Percentiles rank a stretch among this genome's conserved stretches.
phyloP scores from a whole-genome alignment of 1,284 basidiomycete genomes.

The Cerrena zonata region DNA sequence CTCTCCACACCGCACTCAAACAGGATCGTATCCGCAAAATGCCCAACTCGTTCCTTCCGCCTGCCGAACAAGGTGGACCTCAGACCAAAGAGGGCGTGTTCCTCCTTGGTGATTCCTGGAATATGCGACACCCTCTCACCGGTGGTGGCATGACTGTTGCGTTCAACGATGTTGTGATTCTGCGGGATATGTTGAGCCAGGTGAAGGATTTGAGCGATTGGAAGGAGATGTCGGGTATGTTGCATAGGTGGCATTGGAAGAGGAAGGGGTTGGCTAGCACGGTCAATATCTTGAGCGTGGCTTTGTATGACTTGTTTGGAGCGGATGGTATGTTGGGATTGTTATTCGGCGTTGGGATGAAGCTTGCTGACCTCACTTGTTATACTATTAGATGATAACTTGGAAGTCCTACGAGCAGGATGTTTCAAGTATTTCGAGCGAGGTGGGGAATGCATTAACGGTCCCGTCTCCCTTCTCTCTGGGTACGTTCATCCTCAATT shows the following conservation, averaged over 20 bases:
- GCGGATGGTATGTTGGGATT: slow-evolving; percentile 79
- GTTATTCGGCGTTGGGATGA: slow-evolving; percentile 17
- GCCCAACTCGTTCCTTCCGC: slow-evolving; percentile 93
- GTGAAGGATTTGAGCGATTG: slow-evolving; percentile 55
- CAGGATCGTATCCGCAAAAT: slow-evolving; percentile 79
- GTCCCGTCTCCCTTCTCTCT: slow-evolving; percentile 82
- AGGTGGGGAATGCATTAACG: slow-evolving; percentile 84
- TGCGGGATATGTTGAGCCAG: slow-evolving; percentile 57
- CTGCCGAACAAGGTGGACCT: slow-evolving; percentile 69
- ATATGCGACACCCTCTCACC: slow-evolving; percentile 97
- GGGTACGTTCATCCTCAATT: slow-evolving; percentile 47
- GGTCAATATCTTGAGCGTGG: slow-evolving; percentile 86
- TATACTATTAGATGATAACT: slow-evolving; percentile 61
- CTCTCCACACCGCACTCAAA: slow-evolving; percentile 59
- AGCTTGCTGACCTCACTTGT: slow-evolving; percentile 9
- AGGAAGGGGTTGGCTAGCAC: slow-evolving; percentile 79
- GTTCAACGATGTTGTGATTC: slow-evolving; percentile 74
- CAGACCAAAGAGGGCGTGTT: slow-evolving; percentile 69
- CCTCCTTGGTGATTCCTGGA: slow-evolving; percentile 93
- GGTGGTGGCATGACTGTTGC: slow-evolving; percentile 97
- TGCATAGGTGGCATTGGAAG: slow-evolving; percentile 79
- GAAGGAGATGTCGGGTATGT: slow-evolving; percentile 49
- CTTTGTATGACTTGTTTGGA: slow-evolving; percentile 86
- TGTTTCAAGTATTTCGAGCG: slow-evolving; percentile 98
- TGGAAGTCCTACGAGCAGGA: slow-evolving; percentile 83